These are phyloP conservation scores for Calophaca sinica DNA, from an alignment of 306 rosid species.

Conservation along the genomic window DNA sequence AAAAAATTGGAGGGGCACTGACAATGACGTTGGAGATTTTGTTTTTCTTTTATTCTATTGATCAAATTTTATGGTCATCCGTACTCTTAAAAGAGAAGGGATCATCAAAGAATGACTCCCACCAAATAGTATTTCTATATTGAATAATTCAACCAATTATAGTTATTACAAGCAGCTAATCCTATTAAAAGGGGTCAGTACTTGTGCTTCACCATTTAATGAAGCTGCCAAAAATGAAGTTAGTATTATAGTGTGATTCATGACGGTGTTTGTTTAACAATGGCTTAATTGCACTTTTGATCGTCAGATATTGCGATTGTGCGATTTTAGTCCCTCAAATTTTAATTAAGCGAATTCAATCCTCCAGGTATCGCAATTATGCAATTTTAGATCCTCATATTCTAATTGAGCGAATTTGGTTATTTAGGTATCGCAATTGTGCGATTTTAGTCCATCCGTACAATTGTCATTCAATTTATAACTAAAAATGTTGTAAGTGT, in stretches of 20 bases:
- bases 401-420: too few relatives aligned
- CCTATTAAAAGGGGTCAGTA: background rate
- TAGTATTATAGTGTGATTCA: background rate
- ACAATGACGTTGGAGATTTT: constrained; percentile 9
- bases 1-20: constrained; percentile 28
- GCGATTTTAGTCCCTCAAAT: too few relatives aligned
- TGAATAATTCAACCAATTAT: background rate
- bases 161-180: background rate
- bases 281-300: too few relatives aligned
- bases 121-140: background rate
- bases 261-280: constrained; percentile 13
- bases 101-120: background rate
- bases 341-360: too few relatives aligned
- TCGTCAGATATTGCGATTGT: too few relatives aligned
- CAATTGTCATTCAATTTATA: too few relatives aligned
- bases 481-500: too few relatives aligned
- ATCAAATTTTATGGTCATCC: too few relatives aligned
- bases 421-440: too few relatives aligned
- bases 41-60: background rate
- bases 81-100: background rate
- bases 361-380: too few relatives aligned
- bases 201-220: background rate
- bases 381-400: too few relatives aligned
- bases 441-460: too few relatives aligned
- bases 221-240: constrained; percentile 23